Evolutionary conservation across 2,329 filamentous ascomycete genomes (phyloP), one percentile per base, ranked within the genome.

Genomic region (Teratosphaeria destructans): DNA sequence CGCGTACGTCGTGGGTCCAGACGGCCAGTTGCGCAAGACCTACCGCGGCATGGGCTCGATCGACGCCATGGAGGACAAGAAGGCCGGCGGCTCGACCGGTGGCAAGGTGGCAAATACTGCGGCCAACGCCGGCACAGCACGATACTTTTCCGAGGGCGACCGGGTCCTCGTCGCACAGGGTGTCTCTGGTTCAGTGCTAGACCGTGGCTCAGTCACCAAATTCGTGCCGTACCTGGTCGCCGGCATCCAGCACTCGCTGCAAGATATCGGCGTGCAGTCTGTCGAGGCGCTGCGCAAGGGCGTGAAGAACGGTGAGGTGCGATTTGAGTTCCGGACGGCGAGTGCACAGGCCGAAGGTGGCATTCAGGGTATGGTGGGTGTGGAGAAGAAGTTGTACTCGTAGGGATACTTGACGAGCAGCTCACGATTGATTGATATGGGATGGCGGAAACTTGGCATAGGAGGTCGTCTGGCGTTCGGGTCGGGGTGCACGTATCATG

Each of bases 41-140:
- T 99, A 99, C 82, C 89, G 94, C 76, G 94, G 94, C 62, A 99
- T 99, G 94, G 94, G 94, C 67, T 92, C 87, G 77, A 99, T 99
- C 73, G 94, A 96, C 71, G 94, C 94, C 67, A 99, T 99, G 94
- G 92, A 97, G 79, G 93, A 97, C 79, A 96, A 94, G 85, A 96
- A 96, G 82, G 91, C 92, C 11, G 90, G 89, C 59, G 88, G 87
- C 66, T 60, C 63, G 14, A 60, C 62, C 57, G 78, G 91, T 76
- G 77, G 79, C 68, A 85, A 86, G 74, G 79, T 81, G n/a, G 81
- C 78, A 74, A 99, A 97, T 74, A 95, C 94, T 61, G 94, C 94
- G 71, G 96, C 94, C 66, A 99, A 97, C 73, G 94, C 94, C 59
- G 94, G 94, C 71, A 97, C 95, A 64, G 94, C 94, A 53, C 87